A percentile compares a stretch with the other conserved stretches of the same genome.
Evolutionary conservation across 1,284 basidiomycete genomes (phyloP).

Genomic region (Athelia sp.): DNA sequence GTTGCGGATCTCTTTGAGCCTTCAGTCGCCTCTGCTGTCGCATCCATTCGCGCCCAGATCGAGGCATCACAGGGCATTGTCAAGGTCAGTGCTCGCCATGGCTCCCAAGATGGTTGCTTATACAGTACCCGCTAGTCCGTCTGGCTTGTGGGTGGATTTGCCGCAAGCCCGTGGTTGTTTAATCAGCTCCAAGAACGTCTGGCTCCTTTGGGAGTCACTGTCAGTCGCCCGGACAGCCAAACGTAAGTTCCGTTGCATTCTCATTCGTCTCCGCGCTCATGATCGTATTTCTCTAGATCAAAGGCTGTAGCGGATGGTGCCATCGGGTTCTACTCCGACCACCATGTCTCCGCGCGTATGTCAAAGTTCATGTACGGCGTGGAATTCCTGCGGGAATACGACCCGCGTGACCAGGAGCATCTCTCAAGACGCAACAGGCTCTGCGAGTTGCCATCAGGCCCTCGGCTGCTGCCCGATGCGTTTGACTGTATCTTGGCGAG

Average conservation of each 20-base stretch:
- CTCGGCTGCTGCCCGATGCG: constrained; percentile 66
- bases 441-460: constrained; percentile 71
- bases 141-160: constrained; percentile 76
- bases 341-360: constrained; percentile 72
- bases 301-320: constrained; percentile 80
- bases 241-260: constrained; percentile 41
- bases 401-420: constrained; percentile 62
- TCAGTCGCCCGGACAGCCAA: constrained; percentile 71
- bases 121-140: no score
- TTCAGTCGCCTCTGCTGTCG: constrained; percentile 64
- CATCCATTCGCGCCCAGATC: constrained; percentile 66
- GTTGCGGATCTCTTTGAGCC: constrained; percentile 74
- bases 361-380: constrained; percentile 78
- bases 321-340: constrained; percentile 77
- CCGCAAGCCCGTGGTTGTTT: constrained; percentile 75
- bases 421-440: constrained; percentile 55
- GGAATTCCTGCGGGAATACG: constrained; percentile 66
- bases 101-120: constrained; percentile 1
- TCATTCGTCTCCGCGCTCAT: not conserved
- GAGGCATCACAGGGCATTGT: constrained; percentile 60
- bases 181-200: constrained; percentile 66
- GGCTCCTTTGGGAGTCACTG: constrained; percentile 45
- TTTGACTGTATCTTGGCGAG: constrained; percentile 73
- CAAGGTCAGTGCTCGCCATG: constrained; percentile 35
- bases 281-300: constrained; percentile 38